Base-by-base conservation (phyloP, 2,329 filamentous ascomycete genomes). In the Penicillium sp. region DNA sequence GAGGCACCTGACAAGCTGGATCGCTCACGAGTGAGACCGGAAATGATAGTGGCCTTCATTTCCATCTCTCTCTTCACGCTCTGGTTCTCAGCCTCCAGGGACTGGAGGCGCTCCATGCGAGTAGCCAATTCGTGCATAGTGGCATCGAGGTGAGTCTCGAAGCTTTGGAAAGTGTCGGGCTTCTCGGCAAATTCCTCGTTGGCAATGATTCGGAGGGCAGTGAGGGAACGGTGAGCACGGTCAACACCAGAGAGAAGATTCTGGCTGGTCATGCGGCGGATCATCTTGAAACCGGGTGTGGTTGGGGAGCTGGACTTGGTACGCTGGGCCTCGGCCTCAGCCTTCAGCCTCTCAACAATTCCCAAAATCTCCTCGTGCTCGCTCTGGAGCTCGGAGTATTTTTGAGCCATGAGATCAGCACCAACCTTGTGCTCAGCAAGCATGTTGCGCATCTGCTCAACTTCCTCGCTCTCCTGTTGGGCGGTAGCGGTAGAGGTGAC, bases 21-120 rank as follows among this genome's bases (percentile, higher is more conserved):
- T 58, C 96, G 84, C 75, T 99, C 96, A 53, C 95, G 88, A 3
- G 95, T 96, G 62, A 99, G 81, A 7, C 95, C 95, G 29, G 92
- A 91, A 66, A 99, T 98, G 70, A 99, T 93, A 29, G 91, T 91
- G 81, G 93, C 92, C 84, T 99, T 99, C 61, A 85, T 88, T 71
- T 99, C 95, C 89, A 98, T 96, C 75, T 99, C 95, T 79, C 92
- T 96, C 80, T 91, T 95, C 23, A 92, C 86, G 4, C 86, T 88
- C 26, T 87, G 81, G 55, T 97, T 85, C 65, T 96, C 93, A 6
- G 87, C 87, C 74, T 99, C 95, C 14, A 99, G 81, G 67, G 93
- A 88, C 69, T 96, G 91, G 53, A 97, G 93, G 27, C 93, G 88
- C 73, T 98, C 93, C 39, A 93, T 93, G 43, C 93, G 87, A 10